Percentiles rank a stretch among this genome's conserved stretches.
phyloP scores from a whole-genome alignment of 116 monocot species.

The Papilionanthe hybrid region DNA sequence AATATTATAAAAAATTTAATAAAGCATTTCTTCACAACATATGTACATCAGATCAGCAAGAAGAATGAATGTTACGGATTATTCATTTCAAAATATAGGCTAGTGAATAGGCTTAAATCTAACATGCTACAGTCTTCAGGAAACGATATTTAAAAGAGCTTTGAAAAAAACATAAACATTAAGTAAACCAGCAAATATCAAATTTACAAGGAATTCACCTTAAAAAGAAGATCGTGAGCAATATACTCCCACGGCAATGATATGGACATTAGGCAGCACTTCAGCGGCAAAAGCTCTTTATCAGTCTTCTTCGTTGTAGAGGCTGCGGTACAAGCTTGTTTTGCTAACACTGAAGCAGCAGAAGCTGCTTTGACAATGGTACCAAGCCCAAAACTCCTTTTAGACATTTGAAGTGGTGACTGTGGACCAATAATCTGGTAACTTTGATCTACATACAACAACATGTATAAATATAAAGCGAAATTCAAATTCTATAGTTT shows the following conservation, averaged over 20 bases:
- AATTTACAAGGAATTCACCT: slow-evolving; percentile 30
- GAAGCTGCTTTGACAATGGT: slow-evolving; percentile 65
- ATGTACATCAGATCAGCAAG: neutral
- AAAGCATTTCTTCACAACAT: neutral
- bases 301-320: slow-evolving; percentile 30
- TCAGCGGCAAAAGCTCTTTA: slow-evolving; percentile 58
- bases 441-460: slow-evolving; percentile 65
- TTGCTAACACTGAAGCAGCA: slow-evolving; percentile 73
- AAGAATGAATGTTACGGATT: neutral
- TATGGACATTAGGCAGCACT: slow-evolving; percentile 93
- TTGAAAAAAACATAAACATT: neutral
- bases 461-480: neutral
- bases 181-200: neutral
- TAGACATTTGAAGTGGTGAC: slow-evolving; percentile 48
- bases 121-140: neutral
- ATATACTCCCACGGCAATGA: slow-evolving; percentile 92
- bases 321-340: slow-evolving; percentile 46
- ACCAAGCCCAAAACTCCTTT: slow-evolving; percentile 47
- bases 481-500: neutral
- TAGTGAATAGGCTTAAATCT: neutral
- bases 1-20: neutral
- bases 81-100: neutral
- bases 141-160: neutral
- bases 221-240: slow-evolving; percentile 85
- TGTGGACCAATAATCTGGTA: slow-evolving; percentile 39